Base-by-base conservation (phyloP, 2,329 filamentous ascomycete genomes). In the Plectosphaerella sp. region DNA sequence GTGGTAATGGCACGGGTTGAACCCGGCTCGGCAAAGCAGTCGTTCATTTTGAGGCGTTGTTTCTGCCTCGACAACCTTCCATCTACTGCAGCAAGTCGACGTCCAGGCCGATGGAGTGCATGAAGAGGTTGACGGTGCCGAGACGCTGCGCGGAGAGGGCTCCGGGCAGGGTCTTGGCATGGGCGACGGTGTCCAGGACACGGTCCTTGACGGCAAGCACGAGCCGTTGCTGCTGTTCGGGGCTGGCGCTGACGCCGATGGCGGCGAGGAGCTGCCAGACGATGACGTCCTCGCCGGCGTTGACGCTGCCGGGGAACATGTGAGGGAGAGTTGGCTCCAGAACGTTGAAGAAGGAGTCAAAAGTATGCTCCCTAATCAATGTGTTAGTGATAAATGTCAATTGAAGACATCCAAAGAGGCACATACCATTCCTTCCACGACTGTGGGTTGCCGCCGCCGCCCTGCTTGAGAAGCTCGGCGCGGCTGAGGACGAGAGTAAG, bases 241-340 rank as follows among this genome's bases (percentile, higher is more conserved):
- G 91, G 64, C 84, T 92, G 35, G 94, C 93, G 49, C 90, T 92
- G 58, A 96, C 94, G 57, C 94, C 94, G 71, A 97, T 91, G 12
- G 93, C 91, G 9, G 94, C 94, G 58, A 99, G 79, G 68, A 97
- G 95, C 71, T 97, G 93, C 94, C 94, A 99, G 39, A 97, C 91
- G 64, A 97, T 96, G 64, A 96, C 87, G 64, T 99, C 94, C 59
- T 97, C 91, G 48, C 89, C 89, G 8, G 89, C 86, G 58, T 90
- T 91, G 63, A 96, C 89, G n/a, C 88, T 88, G 18, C 88, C 89
- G 0, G 93, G 92, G 82, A 99, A 99, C 57, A 97, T 86, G 61
- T 88, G 82, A 12, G 88, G 87, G 46, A 97, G 80, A 7, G 87
- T 86, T 2, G 89, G 89, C 68, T 97, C 93, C 16, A 97, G 77